These are phyloP conservation scores for Botryosphaeria dothidea DNA, from an alignment of 2,329 filamentous ascomycete genomes.

Conservation along the genomic window DNA sequence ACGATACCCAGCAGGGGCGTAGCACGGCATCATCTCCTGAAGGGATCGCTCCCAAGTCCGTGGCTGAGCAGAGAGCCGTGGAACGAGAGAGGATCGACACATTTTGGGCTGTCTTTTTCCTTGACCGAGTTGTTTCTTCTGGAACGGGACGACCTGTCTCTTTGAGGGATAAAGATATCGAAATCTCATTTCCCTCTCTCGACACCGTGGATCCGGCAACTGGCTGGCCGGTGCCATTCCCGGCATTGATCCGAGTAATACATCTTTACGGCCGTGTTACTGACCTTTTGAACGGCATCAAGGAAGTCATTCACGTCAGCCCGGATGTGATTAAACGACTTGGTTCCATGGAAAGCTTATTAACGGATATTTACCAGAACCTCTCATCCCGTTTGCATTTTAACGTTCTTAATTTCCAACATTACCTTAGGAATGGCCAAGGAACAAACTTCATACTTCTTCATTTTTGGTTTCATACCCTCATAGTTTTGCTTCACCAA, in stretches of 20 bases:
- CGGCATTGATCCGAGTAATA: slow-evolving; percentile 78
- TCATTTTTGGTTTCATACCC: slow-evolving; percentile 85
- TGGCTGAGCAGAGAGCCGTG: slow-evolving; percentile 63
- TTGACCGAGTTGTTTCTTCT: slow-evolving; percentile 84
- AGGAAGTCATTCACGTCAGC: slow-evolving; percentile 71
- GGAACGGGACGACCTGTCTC: slow-evolving; percentile 84
- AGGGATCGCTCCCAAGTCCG: slow-evolving; percentile 35
- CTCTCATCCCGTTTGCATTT: slow-evolving; percentile 77
- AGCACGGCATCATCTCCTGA: slow-evolving; percentile 29
- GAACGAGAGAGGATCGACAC: slow-evolving; percentile 84
- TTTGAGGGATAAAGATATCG: slow-evolving; percentile 80
- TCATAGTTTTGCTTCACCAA: slow-evolving; percentile 83
- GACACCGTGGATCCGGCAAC: slow-evolving; percentile 55
- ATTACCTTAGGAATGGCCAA: slow-evolving; percentile 77
- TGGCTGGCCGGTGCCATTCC: slow-evolving; percentile 76
- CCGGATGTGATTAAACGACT: slow-evolving; percentile 71
- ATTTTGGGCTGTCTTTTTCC: slow-evolving; percentile 86
- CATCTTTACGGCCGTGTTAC: slow-evolving; percentile 83
- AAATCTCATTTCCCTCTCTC: slow-evolving; percentile 67
- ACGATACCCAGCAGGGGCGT: slow-evolving; percentile 56
- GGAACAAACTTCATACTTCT: slow-evolving; percentile 84
- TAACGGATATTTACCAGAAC: slow-evolving; percentile 73
- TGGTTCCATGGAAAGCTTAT: slow-evolving; percentile 74
- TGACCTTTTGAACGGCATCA: slow-evolving; percentile 80
- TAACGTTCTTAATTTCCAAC: slow-evolving; percentile 82